phyloP scores from a whole-genome alignment of 345 rosid species.

The Eucalyptus lansdowneana region DNA sequence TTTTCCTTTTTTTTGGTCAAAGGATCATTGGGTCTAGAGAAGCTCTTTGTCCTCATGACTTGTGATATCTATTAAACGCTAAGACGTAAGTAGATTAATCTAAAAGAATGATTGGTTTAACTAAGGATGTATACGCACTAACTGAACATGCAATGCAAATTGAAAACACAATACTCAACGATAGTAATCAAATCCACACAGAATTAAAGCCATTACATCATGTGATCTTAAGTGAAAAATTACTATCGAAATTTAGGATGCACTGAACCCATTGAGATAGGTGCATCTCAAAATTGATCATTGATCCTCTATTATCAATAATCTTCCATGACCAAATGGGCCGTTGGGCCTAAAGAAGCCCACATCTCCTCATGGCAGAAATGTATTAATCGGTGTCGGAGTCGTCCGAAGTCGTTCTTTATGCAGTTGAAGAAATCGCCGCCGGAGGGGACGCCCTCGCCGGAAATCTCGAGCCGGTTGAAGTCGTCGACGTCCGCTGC shows the following conservation, averaged over 20 bases:
- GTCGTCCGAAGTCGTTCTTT: no score
- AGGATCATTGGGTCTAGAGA: background rate
- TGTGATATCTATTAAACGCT: background rate
- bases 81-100: background rate
- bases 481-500: no score
- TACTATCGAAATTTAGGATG: background rate
- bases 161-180: conserved; percentile 61
- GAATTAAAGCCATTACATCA: background rate
- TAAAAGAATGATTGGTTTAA: background rate
- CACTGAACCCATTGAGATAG: background rate
- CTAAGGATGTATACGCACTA: background rate
- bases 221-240: background rate
- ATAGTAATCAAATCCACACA: background rate
- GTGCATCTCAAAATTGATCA: background rate
- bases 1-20: background rate
- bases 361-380: background rate
- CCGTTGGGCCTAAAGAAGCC: background rate
- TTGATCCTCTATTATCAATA: background rate
- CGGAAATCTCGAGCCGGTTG: no score
- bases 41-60: background rate
- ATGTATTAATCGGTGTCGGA: no score
- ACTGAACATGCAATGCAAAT: conserved; percentile 10
- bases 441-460: no score
- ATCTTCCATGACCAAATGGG: background rate
- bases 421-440: no score